Conservation (phyloP, 1,284 basidiomycete genomes). For the Sparassis latifolia region DNA sequence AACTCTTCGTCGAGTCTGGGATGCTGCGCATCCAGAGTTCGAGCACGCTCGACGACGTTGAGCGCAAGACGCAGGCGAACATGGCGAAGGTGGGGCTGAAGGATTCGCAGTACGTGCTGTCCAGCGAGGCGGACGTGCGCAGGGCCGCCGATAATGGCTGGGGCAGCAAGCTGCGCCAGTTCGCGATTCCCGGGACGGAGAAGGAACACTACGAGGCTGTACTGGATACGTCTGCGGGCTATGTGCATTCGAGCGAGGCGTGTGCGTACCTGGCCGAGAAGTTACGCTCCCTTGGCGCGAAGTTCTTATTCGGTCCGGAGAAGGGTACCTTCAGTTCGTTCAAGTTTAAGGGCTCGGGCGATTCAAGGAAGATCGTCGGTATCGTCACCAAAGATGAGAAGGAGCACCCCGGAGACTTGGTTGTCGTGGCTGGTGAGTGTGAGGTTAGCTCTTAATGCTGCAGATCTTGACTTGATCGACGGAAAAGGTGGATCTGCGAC, state of each 20-base stretch:
- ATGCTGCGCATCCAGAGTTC: constrained; percentile 9
- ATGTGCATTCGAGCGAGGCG: constrained; percentile 6
- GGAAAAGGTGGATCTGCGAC: constrained; percentile 6
- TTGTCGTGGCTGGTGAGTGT: constrained; percentile 7
- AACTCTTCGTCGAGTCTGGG: constrained; percentile 8
- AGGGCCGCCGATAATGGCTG: constrained; percentile 5
- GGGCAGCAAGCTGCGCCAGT: constrained; percentile 6
- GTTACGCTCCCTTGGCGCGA: constrained; percentile 3
- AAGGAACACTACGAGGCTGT: constrained; percentile 7
- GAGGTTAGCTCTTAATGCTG: not conserved
- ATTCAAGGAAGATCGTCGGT: constrained; percentile 1
- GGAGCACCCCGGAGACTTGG: constrained; percentile 5
- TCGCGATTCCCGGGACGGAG: not conserved
- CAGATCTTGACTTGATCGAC: not conserved
- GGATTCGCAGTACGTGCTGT: constrained; percentile 7
- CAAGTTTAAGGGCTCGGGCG: constrained; percentile 1
- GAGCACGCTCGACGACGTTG: constrained; percentile 2
- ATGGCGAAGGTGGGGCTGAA: constrained; percentile 6
- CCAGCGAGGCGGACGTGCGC: constrained; percentile 5
- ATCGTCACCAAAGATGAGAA: constrained; percentile 6
- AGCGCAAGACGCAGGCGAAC: constrained; percentile 6
- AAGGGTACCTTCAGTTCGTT: constrained; percentile 5
- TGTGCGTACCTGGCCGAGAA: constrained; percentile 7
- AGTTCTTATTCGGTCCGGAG: constrained; percentile 5
- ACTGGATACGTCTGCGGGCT: constrained; percentile 5